Evolutionary conservation across 495 filamentous ascomycete genomes (phyloP).

Genomic region (Acidiella bohemica): DNA sequence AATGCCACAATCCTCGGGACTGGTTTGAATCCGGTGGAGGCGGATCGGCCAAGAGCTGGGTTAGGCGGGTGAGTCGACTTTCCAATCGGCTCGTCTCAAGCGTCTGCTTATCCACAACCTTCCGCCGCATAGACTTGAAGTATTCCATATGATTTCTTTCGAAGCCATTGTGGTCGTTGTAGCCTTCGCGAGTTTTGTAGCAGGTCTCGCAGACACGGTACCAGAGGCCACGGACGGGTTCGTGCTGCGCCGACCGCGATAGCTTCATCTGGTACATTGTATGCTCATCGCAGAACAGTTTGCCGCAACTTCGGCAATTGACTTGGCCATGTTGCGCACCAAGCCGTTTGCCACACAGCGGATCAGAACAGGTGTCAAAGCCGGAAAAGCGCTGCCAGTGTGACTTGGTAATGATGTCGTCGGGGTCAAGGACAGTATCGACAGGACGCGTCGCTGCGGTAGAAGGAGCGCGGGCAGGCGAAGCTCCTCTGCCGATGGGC

Average conservation of each 20-base stretch:
- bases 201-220: constrained; percentile 94
- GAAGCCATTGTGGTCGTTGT: constrained; percentile 57
- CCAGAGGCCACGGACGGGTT: constrained; percentile 87
- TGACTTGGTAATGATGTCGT: constrained; percentile 70
- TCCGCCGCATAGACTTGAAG: constrained; percentile 56
- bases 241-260: constrained; percentile 75
- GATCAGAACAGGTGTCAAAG: constrained; percentile 77
- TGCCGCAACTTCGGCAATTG: constrained; percentile 86
- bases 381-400: constrained; percentile 73
- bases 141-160: constrained; percentile 53
- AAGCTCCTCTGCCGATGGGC: constrained; percentile 16
- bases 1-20: constrained; percentile 42
- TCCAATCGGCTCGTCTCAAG: constrained; percentile 81
- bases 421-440: constrained; percentile 50
- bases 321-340: constrained; percentile 68
- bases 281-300: constrained; percentile 91
- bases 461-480: constrained; percentile 23
- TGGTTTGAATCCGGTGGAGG: constrained; percentile 43
- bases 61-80: constrained; percentile 81
- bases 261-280: constrained; percentile 99
- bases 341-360: constrained; percentile 65
- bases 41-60: constrained; percentile 61
- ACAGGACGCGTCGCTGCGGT: constrained; percentile 26
- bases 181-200: constrained; percentile 89
- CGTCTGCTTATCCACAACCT: constrained; percentile 66